A percentile compares a stretch with the other conserved stretches of the same genome.
These are phyloP conservation scores for Nannizziopsis arthrosporioides DNA, from an alignment of 2,329 filamentous ascomycete genomes.

Conservation along the genomic window DNA sequence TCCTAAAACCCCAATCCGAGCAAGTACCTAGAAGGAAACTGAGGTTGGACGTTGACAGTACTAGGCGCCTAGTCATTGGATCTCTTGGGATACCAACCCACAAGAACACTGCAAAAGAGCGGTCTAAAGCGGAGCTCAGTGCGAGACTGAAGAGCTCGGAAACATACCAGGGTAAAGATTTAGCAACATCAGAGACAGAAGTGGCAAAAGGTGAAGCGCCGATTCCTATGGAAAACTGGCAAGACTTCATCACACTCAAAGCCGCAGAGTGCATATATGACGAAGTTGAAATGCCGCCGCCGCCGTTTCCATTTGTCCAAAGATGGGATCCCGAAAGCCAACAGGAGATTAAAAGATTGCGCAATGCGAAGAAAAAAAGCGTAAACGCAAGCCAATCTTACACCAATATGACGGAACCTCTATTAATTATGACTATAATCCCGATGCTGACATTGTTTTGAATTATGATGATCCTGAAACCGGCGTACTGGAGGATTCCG, in stretches of 20 bases:
- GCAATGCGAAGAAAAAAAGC: slow-evolving; percentile 30
- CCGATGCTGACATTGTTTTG: slow-evolving; percentile 5
- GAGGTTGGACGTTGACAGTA: slow-evolving; percentile 48
- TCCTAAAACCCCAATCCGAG: not conserved
- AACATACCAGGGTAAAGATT: slow-evolving; percentile 12
- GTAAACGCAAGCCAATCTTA: slow-evolving; percentile 41
- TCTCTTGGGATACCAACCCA: slow-evolving; percentile 59
- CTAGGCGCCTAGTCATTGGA: slow-evolving; percentile 58
- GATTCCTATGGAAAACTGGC: slow-evolving; percentile 56
- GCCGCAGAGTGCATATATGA: slow-evolving; percentile 78
- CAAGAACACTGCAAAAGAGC: slow-evolving; percentile 55
- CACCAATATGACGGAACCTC: slow-evolving; percentile 21
- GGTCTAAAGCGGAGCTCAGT: slow-evolving; percentile 49
- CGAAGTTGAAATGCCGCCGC: slow-evolving; percentile 55
- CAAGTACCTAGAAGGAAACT: slow-evolving; percentile 27
- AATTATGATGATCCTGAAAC: slow-evolving; percentile 9
- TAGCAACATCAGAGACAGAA: slow-evolving; percentile 14
- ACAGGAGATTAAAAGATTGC: slow-evolving; percentile 30
- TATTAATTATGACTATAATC: not conserved
- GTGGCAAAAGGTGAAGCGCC: slow-evolving; percentile 23
- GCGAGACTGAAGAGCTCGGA: slow-evolving; percentile 35
- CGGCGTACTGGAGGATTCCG: not conserved
- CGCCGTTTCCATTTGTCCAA: slow-evolving; percentile 82
- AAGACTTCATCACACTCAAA: slow-evolving; percentile 57
- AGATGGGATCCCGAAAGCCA: slow-evolving; percentile 74